Evolutionary conservation across 148 eudicot genomes (phyloP).

Genomic region (Chenopodium berlandieri): DNA sequence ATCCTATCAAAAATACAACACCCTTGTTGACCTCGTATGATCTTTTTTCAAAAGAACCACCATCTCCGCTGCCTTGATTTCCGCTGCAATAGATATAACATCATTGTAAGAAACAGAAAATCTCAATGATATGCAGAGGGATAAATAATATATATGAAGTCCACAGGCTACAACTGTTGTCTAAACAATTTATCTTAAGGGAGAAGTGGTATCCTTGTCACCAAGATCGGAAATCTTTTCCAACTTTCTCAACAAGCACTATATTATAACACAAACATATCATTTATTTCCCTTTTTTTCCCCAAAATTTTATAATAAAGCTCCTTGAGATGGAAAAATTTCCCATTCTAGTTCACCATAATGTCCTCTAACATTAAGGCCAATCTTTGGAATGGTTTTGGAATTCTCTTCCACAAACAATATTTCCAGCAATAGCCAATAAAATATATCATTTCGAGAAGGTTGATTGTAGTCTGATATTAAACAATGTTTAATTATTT

Average conservation of each 20-base stretch:
- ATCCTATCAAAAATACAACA: not conserved
- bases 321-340: too few species aligned
- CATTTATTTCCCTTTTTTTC: too few species aligned
- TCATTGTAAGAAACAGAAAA: not conserved
- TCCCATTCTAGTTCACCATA: too few species aligned
- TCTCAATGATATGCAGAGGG: not conserved
- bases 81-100: conserved; percentile 35
- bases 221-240: too few species aligned
- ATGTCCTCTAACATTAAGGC: too few species aligned
- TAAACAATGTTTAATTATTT: not conserved
- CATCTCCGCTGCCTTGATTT: conserved; percentile 46
- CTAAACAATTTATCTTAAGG: too few species aligned
- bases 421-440: not conserved
- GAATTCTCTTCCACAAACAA: too few species aligned
- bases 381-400: too few species aligned
- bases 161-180: not conserved
- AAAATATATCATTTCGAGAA: not conserved
- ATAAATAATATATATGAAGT: not conserved
- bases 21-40: not conserved
- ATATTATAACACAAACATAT: too few species aligned
- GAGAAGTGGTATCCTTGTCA: too few species aligned
- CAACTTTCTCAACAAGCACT: too few species aligned
- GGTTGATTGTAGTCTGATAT: not conserved
- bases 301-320: too few species aligned
- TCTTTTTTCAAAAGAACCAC: conserved; percentile 57